Conservation (phyloP, 352 stramenopile species). For the Pythium volutum region DNA sequence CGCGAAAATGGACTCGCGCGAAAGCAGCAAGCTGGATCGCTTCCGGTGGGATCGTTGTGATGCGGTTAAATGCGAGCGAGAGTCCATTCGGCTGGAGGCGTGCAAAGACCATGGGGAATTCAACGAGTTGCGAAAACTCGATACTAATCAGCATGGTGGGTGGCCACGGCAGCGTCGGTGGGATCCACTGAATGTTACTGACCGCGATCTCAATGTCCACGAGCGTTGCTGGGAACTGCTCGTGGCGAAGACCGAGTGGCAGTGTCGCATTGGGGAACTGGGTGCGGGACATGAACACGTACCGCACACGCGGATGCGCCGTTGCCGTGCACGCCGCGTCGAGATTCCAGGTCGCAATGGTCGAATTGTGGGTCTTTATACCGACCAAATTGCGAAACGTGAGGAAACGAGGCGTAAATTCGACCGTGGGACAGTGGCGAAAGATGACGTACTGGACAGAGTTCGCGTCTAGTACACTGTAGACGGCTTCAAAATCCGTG, state of each 20-base stretch:
- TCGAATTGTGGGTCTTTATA: slow-evolving; percentile 24
- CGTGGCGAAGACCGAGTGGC: background rate
- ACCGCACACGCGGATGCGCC: background rate
- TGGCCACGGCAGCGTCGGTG: slow-evolving; percentile 3
- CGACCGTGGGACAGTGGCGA: slow-evolving; percentile 12
- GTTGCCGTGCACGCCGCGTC: slow-evolving; percentile 1
- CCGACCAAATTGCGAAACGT: slow-evolving; percentile 10
- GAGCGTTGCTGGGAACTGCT: background rate
- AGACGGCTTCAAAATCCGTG: background rate
- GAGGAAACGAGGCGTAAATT: slow-evolving; percentile 4
- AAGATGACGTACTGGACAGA: slow-evolving; percentile 10
- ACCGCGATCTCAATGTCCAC: slow-evolving; percentile 1
- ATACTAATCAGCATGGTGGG: background rate
- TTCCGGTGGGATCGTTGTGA: background rate
- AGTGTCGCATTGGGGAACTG: slow-evolving; percentile 2
- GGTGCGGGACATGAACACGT: background rate
- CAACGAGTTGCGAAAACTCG: background rate
- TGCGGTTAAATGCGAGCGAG: slow-evolving; percentile 5
- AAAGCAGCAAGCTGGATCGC: background rate
- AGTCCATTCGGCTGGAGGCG: background rate
- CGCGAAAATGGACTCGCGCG: background rate
- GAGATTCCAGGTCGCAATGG: background rate
- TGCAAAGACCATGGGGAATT: background rate
- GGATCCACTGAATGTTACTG: slow-evolving; percentile 3
- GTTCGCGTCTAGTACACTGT: background rate